Evolutionary conservation across 148 eudicot species (phyloP).

Genomic region (Fallopia convolvulus): DNA sequence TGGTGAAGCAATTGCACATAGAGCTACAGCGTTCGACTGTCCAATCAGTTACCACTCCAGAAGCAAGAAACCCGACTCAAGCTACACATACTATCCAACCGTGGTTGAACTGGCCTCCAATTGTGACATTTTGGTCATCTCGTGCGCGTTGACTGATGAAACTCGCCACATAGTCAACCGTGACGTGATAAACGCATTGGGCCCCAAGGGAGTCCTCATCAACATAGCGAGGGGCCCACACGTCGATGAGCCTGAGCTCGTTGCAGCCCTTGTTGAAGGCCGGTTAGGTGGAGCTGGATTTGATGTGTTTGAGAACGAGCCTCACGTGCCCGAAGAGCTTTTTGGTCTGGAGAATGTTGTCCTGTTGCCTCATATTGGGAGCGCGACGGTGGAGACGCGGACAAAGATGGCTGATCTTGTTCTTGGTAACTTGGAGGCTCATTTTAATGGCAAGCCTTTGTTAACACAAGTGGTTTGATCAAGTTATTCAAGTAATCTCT

Average conservation of each 20-base stretch:
- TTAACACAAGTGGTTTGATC: constrained; percentile 58
- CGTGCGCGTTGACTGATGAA: constrained; percentile 48
- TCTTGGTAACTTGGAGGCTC: constrained; percentile 53
- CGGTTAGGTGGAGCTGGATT: constrained; percentile 83
- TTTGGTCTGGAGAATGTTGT: constrained; percentile 62
- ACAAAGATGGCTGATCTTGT: constrained; percentile 74
- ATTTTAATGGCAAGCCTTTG: constrained; percentile 46
- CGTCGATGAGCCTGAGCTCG: constrained; percentile 68
- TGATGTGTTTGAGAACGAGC: constrained; percentile 84
- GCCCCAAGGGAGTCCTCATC: constrained; percentile 60
- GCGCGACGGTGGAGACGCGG: constrained; percentile 60
- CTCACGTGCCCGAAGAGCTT: constrained; percentile 62
- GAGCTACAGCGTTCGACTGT: constrained; percentile 85
- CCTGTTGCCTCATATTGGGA: constrained; percentile 63
- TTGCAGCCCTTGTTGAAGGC: constrained; percentile 68
- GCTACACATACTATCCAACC: constrained; percentile 45
- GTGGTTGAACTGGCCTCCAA: constrained; percentile 52
- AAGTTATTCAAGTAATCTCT: neutral
- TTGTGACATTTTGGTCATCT: constrained; percentile 50
- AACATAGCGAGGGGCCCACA: constrained; percentile 81
- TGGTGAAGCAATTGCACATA: constrained; percentile 64
- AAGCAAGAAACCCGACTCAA: constrained; percentile 39
- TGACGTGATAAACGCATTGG: constrained; percentile 60
- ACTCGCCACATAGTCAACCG: constrained; percentile 70
- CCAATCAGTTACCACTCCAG: constrained; percentile 77